These are phyloP conservation scores for Mortierella sp. DNA, from an alignment of 371 early-diverging fungal species.

Conservation along the genomic window DNA sequence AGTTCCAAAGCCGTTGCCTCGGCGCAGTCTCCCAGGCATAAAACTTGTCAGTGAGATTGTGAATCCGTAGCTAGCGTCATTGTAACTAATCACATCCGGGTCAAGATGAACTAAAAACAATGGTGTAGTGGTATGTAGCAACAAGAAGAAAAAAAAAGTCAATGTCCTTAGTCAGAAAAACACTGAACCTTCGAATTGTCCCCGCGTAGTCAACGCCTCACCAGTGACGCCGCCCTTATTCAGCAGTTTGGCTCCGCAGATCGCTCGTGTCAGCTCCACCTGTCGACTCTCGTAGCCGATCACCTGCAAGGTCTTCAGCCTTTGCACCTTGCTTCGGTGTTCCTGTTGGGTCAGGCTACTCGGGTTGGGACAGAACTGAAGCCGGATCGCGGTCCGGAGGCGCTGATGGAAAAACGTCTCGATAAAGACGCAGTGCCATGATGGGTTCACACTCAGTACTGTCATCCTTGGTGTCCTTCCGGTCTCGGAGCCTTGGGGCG, in stretches of 20 bases:
- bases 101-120: slow-evolving; percentile 36
- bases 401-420: slow-evolving; percentile 28
- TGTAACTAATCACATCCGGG: slow-evolving; percentile 27
- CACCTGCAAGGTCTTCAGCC: slow-evolving; percentile 38
- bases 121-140: not conserved
- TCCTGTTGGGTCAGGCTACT: slow-evolving; percentile 3
- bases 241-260: slow-evolving; percentile 29
- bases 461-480: slow-evolving; percentile 23
- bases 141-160: too few relatives aligned
- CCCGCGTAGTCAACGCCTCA: slow-evolving; percentile 9
- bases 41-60: slow-evolving; percentile 34
- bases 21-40: slow-evolving; percentile 3
- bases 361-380: slow-evolving; percentile 42
- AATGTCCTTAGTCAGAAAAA: too few relatives aligned
- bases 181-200: too few relatives aligned
- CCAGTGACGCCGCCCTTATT: slow-evolving; percentile 29
- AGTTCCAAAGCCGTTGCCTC: not conserved
- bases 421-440: slow-evolving; percentile 52
- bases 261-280: slow-evolving; percentile 38
- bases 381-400: slow-evolving; percentile 18
- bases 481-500: slow-evolving; percentile 10
- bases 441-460: slow-evolving; percentile 38
- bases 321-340: slow-evolving; percentile 13
- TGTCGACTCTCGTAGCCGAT: slow-evolving; percentile 38
- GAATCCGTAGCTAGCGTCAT: slow-evolving; percentile 51